Evolutionary conservation across 2,329 filamentous ascomycete genomes (phyloP).

Genomic region (Pseudocercospora cruenta): DNA sequence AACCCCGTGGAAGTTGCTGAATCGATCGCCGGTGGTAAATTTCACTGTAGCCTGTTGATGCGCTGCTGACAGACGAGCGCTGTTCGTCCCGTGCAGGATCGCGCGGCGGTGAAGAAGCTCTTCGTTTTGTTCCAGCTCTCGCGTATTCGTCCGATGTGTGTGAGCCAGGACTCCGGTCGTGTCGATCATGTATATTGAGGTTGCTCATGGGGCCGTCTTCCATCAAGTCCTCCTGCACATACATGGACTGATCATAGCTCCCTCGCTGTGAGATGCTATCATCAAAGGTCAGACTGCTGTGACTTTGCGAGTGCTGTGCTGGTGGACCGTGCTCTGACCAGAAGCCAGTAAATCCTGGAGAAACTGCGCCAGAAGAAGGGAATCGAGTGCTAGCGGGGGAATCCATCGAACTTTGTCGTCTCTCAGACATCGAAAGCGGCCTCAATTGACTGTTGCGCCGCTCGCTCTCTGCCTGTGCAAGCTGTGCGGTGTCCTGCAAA

Average conservation of each 20-base stretch:
- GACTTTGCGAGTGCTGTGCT: conserved; percentile 30
- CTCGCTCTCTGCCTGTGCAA: conserved; percentile 43
- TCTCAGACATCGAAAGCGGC: conserved; percentile 51
- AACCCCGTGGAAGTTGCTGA: conserved; percentile 61
- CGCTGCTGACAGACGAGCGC: conserved; percentile 48
- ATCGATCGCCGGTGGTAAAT: conserved; percentile 58
- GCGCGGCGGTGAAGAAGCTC: conserved; percentile 66
- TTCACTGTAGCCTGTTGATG: conserved; percentile 47
- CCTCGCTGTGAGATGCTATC: conserved; percentile 60
- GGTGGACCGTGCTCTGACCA: conserved; percentile 42
- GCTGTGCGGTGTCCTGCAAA: conserved; percentile 37
- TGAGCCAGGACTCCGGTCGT: conserved; percentile 45
- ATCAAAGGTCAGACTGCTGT: conserved; percentile 44
- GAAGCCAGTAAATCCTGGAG: conserved; percentile 50
- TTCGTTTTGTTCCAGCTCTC: conserved; percentile 63
- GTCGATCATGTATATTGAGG: conserved; percentile 58
- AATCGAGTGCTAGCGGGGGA: conserved; percentile 42
- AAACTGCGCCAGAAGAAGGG: conserved; percentile 49
- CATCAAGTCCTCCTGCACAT: conserved; percentile 56
- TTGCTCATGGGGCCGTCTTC: conserved; percentile 58
- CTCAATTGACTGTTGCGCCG: conserved; percentile 49
- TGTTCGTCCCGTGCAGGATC: conserved; percentile 54
- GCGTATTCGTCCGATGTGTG: conserved; percentile 47
- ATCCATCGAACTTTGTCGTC: conserved; percentile 43
- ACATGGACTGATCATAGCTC: conserved; percentile 65